Evolutionary conservation across 2,329 filamentous ascomycete species (phyloP).

Genomic region (Talaromyces sp.): DNA sequence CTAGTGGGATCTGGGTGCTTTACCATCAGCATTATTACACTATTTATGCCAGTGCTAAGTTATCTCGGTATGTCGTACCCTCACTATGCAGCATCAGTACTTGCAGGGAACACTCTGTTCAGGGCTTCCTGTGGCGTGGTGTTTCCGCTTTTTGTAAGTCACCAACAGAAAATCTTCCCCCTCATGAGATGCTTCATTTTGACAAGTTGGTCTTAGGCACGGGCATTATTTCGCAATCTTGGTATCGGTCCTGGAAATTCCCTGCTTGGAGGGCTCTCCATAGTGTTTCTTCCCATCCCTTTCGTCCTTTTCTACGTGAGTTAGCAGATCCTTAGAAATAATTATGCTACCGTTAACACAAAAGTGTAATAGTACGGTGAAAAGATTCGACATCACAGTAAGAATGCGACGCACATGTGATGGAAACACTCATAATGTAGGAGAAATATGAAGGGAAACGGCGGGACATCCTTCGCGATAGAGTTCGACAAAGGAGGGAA

Average conservation of each 20-base stretch:
- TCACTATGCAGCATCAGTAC: constrained; percentile 27
- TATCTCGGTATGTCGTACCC: constrained; percentile 35
- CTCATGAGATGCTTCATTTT: constrained; percentile 22
- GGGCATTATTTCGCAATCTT: constrained; percentile 6
- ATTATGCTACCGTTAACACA: neutral
- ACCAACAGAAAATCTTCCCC: constrained; percentile 44
- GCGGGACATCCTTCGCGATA: no score
- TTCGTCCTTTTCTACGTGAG: constrained; percentile 13
- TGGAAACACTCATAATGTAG: no score
- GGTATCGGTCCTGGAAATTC: constrained; percentile 9
- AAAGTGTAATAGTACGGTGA: neutral
- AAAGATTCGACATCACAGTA: constrained; percentile 1
- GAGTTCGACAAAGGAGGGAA: neutral
- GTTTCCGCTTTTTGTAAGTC: constrained; percentile 36
- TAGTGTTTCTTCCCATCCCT: constrained; percentile 4
- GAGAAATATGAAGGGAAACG: no score
- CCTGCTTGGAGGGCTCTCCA: constrained; percentile 3
- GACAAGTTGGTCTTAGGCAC: neutral
- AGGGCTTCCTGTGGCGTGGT: constrained; percentile 32
- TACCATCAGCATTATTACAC: constrained; percentile 33
- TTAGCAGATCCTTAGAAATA: neutral
- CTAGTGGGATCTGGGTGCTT: constrained; percentile 33
- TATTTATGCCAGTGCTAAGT: constrained; percentile 36
- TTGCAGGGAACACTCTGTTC: constrained; percentile 35
- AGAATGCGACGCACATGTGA: constrained; percentile 3